A percentile compares a stretch with the other conserved stretches of the same genome.
These are phyloP conservation scores for Dactylellina drechsleri DNA, from an alignment of 2,329 filamentous ascomycete genomes.

Conservation along the genomic window DNA sequence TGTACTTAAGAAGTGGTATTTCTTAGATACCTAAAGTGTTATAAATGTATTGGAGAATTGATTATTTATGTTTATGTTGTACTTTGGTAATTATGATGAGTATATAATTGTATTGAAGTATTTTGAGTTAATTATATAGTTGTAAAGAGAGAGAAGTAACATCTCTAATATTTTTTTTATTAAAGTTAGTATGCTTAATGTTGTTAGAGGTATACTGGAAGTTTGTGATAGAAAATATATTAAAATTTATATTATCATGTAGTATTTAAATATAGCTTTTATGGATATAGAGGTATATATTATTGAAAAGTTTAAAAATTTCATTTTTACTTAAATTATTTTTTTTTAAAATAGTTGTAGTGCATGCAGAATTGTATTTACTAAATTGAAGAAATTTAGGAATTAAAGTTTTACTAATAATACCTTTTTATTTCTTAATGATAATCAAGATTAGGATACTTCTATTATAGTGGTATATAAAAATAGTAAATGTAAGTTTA, in stretches of 20 bases:
- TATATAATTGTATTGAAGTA: no score
- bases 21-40: neutral
- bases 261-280: neutral
- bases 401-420: no score
- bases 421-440: slow-evolving; percentile 27
- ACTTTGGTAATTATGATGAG: no score
- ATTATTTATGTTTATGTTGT: no score
- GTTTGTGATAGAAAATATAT: no score
- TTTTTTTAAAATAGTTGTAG: neutral
- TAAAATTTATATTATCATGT: neutral
- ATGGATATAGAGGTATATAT: neutral
- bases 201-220: no score
- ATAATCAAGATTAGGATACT: slow-evolving; percentile 21
- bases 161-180: no score
- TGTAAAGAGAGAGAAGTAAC: no score
- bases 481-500: no score
- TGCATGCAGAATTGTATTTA: slow-evolving; percentile 27
- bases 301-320: neutral
- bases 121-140: no score
- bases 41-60: neutral
- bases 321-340: neutral
- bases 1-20: slow-evolving; percentile 1
- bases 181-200: no score
- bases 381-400: slow-evolving; percentile 24
- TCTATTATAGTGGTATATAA: slow-evolving; percentile 5